phyloP scores from a whole-genome alignment of 106 monocot species.

The Allium sativum region DNA sequence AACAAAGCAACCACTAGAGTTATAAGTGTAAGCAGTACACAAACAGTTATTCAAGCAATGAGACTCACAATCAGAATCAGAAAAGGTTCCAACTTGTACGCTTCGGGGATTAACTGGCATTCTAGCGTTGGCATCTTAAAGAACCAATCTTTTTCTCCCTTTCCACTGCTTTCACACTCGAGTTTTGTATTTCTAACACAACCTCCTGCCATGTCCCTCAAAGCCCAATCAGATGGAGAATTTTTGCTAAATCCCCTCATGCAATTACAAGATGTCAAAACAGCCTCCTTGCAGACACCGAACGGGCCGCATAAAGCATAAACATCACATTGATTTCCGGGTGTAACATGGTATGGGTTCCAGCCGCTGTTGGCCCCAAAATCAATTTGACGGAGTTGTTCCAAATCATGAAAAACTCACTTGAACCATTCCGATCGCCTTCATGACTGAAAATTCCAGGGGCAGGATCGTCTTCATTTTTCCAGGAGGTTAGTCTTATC shows the following conservation, averaged over 20 bases:
- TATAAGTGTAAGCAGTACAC: slow-evolving; percentile 20
- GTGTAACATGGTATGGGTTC: slow-evolving; percentile 7
- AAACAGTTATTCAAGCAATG: slow-evolving; percentile 25
- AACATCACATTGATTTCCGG: slow-evolving; percentile 26
- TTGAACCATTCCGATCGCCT: slow-evolving; percentile 9
- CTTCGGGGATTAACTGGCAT: slow-evolving; percentile 7
- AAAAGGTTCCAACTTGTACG: neutral
- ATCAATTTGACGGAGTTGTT: slow-evolving; percentile 18
- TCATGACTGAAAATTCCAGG: slow-evolving; percentile 13
- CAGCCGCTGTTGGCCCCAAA: neutral
- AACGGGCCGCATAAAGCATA: slow-evolving; percentile 28
- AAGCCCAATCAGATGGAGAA: slow-evolving; percentile 11
- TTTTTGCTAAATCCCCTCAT: slow-evolving; percentile 22
- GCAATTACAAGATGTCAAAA: slow-evolving; percentile 17
- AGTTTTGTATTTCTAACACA: slow-evolving; percentile 15
- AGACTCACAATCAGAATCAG: slow-evolving; percentile 8
- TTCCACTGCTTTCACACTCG: neutral
- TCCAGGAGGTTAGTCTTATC: slow-evolving; percentile 6
- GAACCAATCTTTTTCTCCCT: slow-evolving; percentile 11
- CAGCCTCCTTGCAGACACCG: slow-evolving; percentile 20
- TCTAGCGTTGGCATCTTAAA: slow-evolving; percentile 2
- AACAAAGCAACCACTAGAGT: slow-evolving; percentile 2
- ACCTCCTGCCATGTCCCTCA: slow-evolving; percentile 4
- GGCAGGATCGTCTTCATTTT: slow-evolving; percentile 14
- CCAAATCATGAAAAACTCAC: slow-evolving; percentile 13